Conservation (phyloP, 2,329 filamentous ascomycete genomes). For the Diaporthe vaccinii region DNA sequence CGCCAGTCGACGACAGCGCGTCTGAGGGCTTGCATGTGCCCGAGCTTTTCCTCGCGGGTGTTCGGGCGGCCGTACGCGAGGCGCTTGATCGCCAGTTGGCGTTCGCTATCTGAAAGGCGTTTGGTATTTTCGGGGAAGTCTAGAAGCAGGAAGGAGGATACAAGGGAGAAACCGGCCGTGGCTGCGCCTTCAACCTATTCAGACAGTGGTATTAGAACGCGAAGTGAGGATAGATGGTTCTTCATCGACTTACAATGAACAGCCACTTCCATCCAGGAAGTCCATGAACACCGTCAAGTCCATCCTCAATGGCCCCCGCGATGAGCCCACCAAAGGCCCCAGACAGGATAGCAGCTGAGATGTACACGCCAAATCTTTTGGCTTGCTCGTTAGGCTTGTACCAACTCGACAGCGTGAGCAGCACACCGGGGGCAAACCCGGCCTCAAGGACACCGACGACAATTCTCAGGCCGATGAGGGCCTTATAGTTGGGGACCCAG, state of each 20-base stretch:
- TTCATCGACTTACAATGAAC: conserved; percentile 46
- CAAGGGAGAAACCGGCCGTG: conserved; percentile 67
- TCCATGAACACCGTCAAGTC: conserved; percentile 66
- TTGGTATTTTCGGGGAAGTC: conserved; percentile 76
- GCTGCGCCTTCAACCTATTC: conserved; percentile 67
- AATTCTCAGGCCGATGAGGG: conserved; percentile 56
- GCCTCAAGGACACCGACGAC: conserved; percentile 67
- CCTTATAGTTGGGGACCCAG: conserved; percentile 51
- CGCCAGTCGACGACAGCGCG: conserved; percentile 54
- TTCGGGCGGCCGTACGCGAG: conserved; percentile 62
- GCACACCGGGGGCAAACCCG: conserved; percentile 69
- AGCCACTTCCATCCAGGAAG: conserved; percentile 61
- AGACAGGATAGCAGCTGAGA: conserved; percentile 75
- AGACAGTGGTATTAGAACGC: background rate
- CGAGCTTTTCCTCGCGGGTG: conserved; percentile 67
- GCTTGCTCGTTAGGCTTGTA: conserved; percentile 55
- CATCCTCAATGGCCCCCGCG: conserved; percentile 68
- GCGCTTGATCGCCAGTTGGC: conserved; percentile 71
- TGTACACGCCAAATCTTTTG: conserved; percentile 68
- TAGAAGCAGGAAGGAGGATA: conserved; percentile 74
- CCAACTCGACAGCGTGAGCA: conserved; percentile 75
- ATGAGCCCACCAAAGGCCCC: conserved; percentile 74
- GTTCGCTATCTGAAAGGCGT: conserved; percentile 70
- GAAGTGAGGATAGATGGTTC: background rate
- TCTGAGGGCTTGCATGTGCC: conserved; percentile 45